Conservation (phyloP, 306 rosid species). For the Cicer bijugum region DNA sequence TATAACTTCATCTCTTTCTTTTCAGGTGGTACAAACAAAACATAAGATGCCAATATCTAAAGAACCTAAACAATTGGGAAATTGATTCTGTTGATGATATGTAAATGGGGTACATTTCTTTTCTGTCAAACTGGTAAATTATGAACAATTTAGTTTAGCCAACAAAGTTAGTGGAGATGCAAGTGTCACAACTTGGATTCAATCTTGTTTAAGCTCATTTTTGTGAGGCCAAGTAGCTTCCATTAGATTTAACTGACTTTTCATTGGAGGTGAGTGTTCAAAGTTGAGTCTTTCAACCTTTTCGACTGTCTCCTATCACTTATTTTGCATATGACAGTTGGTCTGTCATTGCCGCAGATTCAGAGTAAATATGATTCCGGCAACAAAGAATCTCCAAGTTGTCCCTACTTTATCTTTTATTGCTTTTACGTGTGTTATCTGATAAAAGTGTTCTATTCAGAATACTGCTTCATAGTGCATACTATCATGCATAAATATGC, state of each 20-base stretch:
- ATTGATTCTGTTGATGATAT: slow-evolving; percentile 3
- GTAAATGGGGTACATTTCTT: neutral
- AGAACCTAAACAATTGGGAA: neutral
- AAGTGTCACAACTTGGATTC: neutral
- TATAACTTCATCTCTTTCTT: neutral
- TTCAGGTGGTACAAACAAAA: neutral
- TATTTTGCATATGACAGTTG: slow-evolving; percentile 26
- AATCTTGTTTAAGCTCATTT: slow-evolving; percentile 60
- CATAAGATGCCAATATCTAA: slow-evolving; percentile 1
- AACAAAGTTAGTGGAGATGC: neutral
- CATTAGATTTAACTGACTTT: slow-evolving; percentile 78
- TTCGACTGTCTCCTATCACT: neutral
- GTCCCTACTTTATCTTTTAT: slow-evolving; percentile 28
- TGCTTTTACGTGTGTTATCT: neutral
- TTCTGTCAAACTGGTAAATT: neutral
- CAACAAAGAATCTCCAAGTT: slow-evolving; percentile 70
- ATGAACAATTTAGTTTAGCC: neutral
- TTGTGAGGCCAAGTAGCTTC: slow-evolving; percentile 78
- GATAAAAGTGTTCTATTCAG: neutral
- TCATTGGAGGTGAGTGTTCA: slow-evolving; percentile 63
- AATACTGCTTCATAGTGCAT: too few species aligned
- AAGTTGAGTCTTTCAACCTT: neutral
- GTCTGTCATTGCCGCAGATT: slow-evolving; percentile 52
- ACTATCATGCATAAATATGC: neutral
- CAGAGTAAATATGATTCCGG: slow-evolving; percentile 75